phyloP scores from a whole-genome alignment of 164 flowering plant genomes.

The Malania oleifera region DNA sequence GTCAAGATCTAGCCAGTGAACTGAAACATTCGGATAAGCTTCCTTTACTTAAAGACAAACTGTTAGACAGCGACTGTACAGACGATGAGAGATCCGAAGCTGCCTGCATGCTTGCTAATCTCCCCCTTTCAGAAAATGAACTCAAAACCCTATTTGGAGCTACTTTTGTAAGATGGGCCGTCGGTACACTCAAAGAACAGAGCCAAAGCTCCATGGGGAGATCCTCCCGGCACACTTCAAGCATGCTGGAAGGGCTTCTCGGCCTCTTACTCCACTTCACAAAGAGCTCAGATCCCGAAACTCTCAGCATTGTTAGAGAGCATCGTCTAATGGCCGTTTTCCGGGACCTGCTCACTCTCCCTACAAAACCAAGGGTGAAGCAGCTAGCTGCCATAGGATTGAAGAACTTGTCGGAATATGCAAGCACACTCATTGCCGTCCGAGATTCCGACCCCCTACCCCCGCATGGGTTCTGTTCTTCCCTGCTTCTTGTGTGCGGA shows the following conservation, averaged over 20 bases:
- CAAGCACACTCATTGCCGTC: conserved; percentile 13
- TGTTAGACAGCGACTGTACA: conserved; percentile 25
- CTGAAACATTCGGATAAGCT: conserved; percentile 33
- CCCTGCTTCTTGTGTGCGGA: conserved; percentile 34
- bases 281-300: conserved; percentile 27
- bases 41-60: conserved; percentile 31
- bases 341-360: conserved; percentile 27
- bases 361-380: conserved; percentile 38
- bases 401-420: conserved; percentile 44
- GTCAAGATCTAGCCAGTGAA: conserved; percentile 31
- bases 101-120: conserved; percentile 52
- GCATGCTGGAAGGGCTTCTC: conserved; percentile 52
- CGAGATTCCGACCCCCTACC: conserved; percentile 28
- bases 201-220: conserved; percentile 17
- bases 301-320: conserved; percentile 29
- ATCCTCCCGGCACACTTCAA: conserved; percentile 20
- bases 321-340: conserved; percentile 32
- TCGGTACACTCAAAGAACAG: conserved; percentile 33
- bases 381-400: conserved; percentile 47
- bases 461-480: conserved; percentile 33
- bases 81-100: conserved; percentile 43
- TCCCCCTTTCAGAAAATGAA: conserved; percentile 42
- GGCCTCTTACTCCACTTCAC: conserved; percentile 48
- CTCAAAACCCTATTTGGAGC: conserved; percentile 37
- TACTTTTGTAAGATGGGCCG: conserved; percentile 34